Percentiles rank a stretch among this genome's conserved stretches.
phyloP scores from a whole-genome alignment of 305 asterid species.

The Fraxinus baroniana region DNA sequence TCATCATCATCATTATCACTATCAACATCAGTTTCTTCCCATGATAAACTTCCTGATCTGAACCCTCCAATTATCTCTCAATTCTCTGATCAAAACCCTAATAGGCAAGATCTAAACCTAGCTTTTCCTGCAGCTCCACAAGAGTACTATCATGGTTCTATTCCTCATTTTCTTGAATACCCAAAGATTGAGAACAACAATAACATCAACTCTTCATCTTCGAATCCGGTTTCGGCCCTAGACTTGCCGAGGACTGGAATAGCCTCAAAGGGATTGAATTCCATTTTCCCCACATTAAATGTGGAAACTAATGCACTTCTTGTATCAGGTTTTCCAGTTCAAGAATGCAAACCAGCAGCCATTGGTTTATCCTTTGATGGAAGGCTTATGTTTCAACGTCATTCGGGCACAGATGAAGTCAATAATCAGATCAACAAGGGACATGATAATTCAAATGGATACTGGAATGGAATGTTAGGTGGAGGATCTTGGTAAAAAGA shows the following conservation, averaged over 20 bases:
- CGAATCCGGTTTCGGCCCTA: slow-evolving; percentile 42
- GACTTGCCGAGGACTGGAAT: slow-evolving; percentile 47
- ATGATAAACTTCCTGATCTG: slow-evolving; percentile 42
- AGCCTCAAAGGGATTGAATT: slow-evolving; percentile 39
- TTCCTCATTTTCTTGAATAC: slow-evolving; percentile 45
- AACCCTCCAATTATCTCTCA: slow-evolving; percentile 40
- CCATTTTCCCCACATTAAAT: slow-evolving; percentile 37
- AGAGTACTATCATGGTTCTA: slow-evolving; percentile 25
- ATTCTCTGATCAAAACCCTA: slow-evolving; percentile 38
- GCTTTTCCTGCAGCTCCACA: slow-evolving; percentile 35
- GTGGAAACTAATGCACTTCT: slow-evolving; percentile 30
- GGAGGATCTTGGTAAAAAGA: slow-evolving; percentile 52
- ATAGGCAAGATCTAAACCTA: slow-evolving; percentile 58
- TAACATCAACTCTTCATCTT: slow-evolving; percentile 19
- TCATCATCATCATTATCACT: slow-evolving; percentile 18
- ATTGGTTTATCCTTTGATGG: slow-evolving; percentile 38
- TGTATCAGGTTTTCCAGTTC: slow-evolving; percentile 47
- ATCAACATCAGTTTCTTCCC: slow-evolving; percentile 12
- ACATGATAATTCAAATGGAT: slow-evolving; percentile 52
- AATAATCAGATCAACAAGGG: slow-evolving; percentile 39
- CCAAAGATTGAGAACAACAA: slow-evolving; percentile 43
- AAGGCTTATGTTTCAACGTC: slow-evolving; percentile 44
- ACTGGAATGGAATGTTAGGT: slow-evolving; percentile 43
- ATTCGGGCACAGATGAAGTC: slow-evolving; percentile 29
- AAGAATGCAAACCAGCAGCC: slow-evolving; percentile 52